A percentile compares a stretch with the other conserved stretches of the same genome.
Evolutionary conservation across 225 moss, liverwort and hornwort species (phyloP).

Genomic region (Rhytidiadelphus loreus): DNA sequence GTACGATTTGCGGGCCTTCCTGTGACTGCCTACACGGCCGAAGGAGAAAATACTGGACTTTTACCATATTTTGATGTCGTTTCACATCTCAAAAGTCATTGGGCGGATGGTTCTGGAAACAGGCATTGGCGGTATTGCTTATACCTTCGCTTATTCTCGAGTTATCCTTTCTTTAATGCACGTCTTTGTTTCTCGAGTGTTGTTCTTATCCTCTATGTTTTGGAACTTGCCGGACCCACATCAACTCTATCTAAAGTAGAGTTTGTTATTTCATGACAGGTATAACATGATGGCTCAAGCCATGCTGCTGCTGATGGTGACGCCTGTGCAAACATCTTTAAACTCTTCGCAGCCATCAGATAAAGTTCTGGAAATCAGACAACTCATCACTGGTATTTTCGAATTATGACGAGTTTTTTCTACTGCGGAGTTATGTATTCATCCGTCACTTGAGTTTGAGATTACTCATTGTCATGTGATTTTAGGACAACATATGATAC

Average conservation of each 20-base stretch:
- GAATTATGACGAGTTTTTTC: neutral
- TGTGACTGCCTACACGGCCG: constrained; percentile 24
- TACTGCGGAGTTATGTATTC: neutral
- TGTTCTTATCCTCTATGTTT: neutral
- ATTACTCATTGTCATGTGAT: neutral
- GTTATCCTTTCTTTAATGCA: neutral
- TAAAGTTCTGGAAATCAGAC: constrained; percentile 47
- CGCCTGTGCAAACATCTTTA: constrained; percentile 28
- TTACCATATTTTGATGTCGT: constrained; percentile 50
- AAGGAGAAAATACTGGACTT: constrained; percentile 18
- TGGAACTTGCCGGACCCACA: neutral
- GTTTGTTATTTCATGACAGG: constrained; percentile 32
- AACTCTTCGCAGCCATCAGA: constrained; percentile 13
- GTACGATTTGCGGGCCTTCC: constrained; percentile 91
- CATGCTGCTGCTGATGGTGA: constrained; percentile 82
- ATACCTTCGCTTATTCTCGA: neutral
- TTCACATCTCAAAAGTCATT: constrained; percentile 41
- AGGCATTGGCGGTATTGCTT: constrained; percentile 87
- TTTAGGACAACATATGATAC: neutral
- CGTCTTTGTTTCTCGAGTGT: neutral
- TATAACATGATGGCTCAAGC: constrained; percentile 97
- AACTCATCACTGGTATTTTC: constrained; percentile 55
- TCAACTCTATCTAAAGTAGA: neutral
- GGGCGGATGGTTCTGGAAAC: constrained; percentile 42
- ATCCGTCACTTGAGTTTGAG: neutral